Evolutionary conservation across 192 early-diverging fungal species (phyloP), one percentile per base, ranked within the genome.

Genomic region (Mortierella claussenii): DNA sequence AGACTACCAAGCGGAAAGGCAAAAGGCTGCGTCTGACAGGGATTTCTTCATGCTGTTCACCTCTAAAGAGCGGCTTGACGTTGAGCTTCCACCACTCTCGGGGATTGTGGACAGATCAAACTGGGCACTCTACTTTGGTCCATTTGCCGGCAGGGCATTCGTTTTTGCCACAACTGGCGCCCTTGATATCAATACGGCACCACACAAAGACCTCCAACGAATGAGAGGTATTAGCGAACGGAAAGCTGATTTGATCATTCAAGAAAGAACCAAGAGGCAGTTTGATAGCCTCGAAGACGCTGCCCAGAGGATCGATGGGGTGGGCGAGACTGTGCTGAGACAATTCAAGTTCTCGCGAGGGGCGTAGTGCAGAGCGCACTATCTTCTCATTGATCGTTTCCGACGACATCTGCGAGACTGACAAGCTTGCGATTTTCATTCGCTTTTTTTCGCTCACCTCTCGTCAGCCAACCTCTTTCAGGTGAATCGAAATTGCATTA

Each of bases 11-110:
- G 15, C 23, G 27, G 78, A 70, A 28, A 50, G 60, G 36, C 3
- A 40, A 42, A 70, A 65, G 26, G 66, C 78, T 59, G 68, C 57
- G 60, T 70, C 56, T 8, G 43, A 65, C 24, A 64, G 51, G 27
- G 78, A 70, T 55, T 70, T 70, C 46, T 79, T 79, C 55, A 70
- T 79, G 23, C 36, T 79, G 23, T 70, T 53, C 46, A 65, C 68
- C 37, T 60, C 68, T 27, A 45, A 48, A 45, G 43, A 51, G 44
- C 24, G 46, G 34, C 54, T 36, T 31, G 58, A 69, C 5, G 43
- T 79, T 30, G 31, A 70, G 28, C 43, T 70, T 52, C 56, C 68
- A 23, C 37, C 54, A 55, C n/a, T 27, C 1, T 79, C 62, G 45
- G 68, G 62, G 30, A 65, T 79, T 60, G 68, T 79, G 37, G 62